Conservation (phyloP, 805 yeast genomes). For the Ogataea trehaloabstinens region DNA sequence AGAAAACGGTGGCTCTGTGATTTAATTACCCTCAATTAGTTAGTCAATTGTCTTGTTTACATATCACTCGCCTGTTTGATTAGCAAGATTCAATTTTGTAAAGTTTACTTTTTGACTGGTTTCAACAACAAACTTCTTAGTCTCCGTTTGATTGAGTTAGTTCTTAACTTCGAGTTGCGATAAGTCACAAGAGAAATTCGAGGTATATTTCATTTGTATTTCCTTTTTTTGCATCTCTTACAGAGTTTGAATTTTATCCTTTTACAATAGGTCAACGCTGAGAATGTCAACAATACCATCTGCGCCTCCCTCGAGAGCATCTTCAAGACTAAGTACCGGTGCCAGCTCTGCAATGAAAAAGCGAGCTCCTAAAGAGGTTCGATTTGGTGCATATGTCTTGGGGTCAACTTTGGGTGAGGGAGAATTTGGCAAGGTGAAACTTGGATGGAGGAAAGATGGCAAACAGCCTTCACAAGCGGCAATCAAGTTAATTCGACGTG, state of each 20-base stretch:
- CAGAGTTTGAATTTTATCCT: neutral
- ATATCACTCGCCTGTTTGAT: too few relatives aligned
- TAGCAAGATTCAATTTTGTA: too few relatives aligned
- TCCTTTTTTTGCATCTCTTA: neutral
- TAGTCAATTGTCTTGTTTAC: too few relatives aligned
- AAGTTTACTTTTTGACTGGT: too few relatives aligned
- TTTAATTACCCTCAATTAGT: too few relatives aligned
- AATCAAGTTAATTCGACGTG: slow-evolving; percentile 85
- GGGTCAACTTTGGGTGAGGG: slow-evolving; percentile 98
- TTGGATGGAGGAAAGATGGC: slow-evolving; percentile 92
- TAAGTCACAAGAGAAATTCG: neutral
- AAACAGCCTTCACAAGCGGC: slow-evolving; percentile 83
- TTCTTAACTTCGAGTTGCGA: neutral
- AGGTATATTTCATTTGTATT: neutral
- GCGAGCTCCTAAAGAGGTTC: slow-evolving; percentile 57
- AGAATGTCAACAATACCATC: slow-evolving; percentile 3
- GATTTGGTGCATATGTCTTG: slow-evolving; percentile 86
- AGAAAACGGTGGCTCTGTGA: too few relatives aligned
- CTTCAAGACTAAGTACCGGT: slow-evolving; percentile 19
- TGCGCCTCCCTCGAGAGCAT: slow-evolving; percentile 12
- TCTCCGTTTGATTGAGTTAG: too few relatives aligned
- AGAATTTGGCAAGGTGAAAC: slow-evolving; percentile 95
- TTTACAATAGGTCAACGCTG: too few relatives aligned
- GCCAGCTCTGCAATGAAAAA: slow-evolving; percentile 24
- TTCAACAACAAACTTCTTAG: too few relatives aligned